Evolutionary conservation across 1,284 basidiomycete species (phyloP), one percentile per base, ranked within the genome.

Genomic region (Tilletia setariae): DNA sequence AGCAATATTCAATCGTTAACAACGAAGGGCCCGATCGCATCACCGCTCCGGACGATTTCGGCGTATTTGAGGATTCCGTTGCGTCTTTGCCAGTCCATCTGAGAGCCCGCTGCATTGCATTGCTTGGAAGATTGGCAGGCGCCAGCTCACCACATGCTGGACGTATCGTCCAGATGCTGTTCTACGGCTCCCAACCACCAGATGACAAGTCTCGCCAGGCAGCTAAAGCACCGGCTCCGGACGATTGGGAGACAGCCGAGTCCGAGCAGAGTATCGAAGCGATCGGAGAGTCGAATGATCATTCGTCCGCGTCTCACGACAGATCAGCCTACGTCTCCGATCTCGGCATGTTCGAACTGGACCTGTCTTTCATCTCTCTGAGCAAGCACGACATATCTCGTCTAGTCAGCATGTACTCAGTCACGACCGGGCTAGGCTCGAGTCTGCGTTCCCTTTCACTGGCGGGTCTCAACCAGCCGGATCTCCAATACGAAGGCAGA

Each of bases 381-480:
- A 16, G 32, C 28, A 30, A 13, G 19, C 19, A 35, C 19, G 28
- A 9, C 25, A 11, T 25, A 7, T 13, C 23, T 32, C 56, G 56
- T 1, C 56, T 61, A 11, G 30, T 61, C 16, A 30, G 15, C 30
- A 19, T 9, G 28, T 61, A 11, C 30, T 13, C 19, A 25, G 16
- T 61, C 15, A 2, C 9, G 8, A 2, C 19, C n/a, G 30, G 32
- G 2, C 28, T 40, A 4, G 28, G 13, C 19, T 61, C 56, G 15
- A 61, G 16, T 19, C 56, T 61, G 1, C 56, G 56, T 11, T 9
- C 19, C 6, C 56, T 61, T 2, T 61, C 56, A 3, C n/a, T 61
- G 30, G 56, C 56, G 9, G 56, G 56, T 21, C 56, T 61, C 25
- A 61, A 61, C 35, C 56, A 61, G 28, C 56, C 56, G 28, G 9